Evolutionary conservation across 148 eudicot species (phyloP), one percentile per base, ranked within the genome.

Genomic region (Pouteria glomerata): DNA sequence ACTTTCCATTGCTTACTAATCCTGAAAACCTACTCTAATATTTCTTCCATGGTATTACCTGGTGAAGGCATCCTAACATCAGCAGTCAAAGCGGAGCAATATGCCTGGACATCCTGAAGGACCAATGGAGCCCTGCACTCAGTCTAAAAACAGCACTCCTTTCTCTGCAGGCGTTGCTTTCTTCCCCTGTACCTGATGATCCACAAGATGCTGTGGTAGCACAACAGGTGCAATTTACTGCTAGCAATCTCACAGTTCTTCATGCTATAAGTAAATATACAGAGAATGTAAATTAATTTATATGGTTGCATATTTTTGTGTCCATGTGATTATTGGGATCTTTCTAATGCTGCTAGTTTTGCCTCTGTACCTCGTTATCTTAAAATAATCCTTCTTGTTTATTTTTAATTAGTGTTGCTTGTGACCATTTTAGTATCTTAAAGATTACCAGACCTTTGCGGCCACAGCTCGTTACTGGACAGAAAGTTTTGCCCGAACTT

Each of bases 141-240:
- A 94, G 92, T 69, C 67, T 94, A 77, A 94, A 94, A 80, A 94
- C 98, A 18, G 97, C 97, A 34, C 96, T 94, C 33, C 90, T 94
- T 63, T 94, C 98, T 15, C 73, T 94, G 39, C 98, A 94, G 78
- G 98, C 98, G 44, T 73, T 94, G 73, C 96, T 94, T 52, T 94
- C 97, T 81, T 76, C 97, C 68, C 97, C 98, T 47, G 85, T 89
- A 70, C 97, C 98, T 55, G 94, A 86, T 77, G 98, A 94, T 79
- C 98, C 98, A 68, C 98, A 94, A 75, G 98, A 94, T 85, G 98
- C 98, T 71, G 96, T 94, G 11, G 97, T 94, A 42, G 98, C 98
- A 59, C 84, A 89, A 78, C 96, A 94, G 97, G 98, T 21, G 96
- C 90, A 48, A 57, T 74, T 56, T 70, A 5, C 44, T 83, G 57